These are phyloP conservation scores for Phlebopus sp. DNA, from an alignment of 1,284 basidiomycete species.

Conservation along the genomic window DNA sequence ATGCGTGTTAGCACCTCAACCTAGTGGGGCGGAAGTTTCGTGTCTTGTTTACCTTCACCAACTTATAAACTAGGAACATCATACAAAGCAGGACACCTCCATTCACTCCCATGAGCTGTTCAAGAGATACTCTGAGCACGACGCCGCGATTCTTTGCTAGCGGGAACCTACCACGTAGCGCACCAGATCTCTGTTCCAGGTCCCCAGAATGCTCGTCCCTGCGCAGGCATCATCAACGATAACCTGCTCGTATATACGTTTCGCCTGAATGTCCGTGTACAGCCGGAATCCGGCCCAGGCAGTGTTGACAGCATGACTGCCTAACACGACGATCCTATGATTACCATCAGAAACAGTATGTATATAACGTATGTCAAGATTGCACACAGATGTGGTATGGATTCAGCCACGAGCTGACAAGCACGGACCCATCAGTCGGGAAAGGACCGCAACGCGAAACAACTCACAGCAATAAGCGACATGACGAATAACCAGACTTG, in stretches of 20 bases:
- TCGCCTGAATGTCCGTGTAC: slow-evolving; percentile 26
- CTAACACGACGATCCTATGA: slow-evolving; percentile 33
- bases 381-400: slow-evolving; percentile 45
- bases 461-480: slow-evolving; percentile 40
- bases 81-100: slow-evolving; percentile 32
- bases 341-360: neutral
- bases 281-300: slow-evolving; percentile 44
- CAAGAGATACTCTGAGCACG: neutral
- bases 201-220: slow-evolving; percentile 35
- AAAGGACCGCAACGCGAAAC: neutral
- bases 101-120: slow-evolving; percentile 39
- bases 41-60: slow-evolving; percentile 36
- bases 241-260: slow-evolving; percentile 30
- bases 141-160: neutral
- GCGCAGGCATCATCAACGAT: slow-evolving; percentile 38
- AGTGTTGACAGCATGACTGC: slow-evolving; percentile 41
- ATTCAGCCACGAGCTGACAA: slow-evolving; percentile 45
- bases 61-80: slow-evolving; percentile 35
- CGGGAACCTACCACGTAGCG: slow-evolving; percentile 35
- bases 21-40: neutral
- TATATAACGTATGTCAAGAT: neutral
- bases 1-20: neutral
- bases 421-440: neutral
- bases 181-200: slow-evolving; percentile 37
- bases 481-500: slow-evolving; percentile 44